A percentile compares a stretch with the other conserved stretches of the same genome.
Evolutionary conservation across 2,329 filamentous ascomycete genomes (phyloP).

Genomic region (Beauveria bassiana): DNA sequence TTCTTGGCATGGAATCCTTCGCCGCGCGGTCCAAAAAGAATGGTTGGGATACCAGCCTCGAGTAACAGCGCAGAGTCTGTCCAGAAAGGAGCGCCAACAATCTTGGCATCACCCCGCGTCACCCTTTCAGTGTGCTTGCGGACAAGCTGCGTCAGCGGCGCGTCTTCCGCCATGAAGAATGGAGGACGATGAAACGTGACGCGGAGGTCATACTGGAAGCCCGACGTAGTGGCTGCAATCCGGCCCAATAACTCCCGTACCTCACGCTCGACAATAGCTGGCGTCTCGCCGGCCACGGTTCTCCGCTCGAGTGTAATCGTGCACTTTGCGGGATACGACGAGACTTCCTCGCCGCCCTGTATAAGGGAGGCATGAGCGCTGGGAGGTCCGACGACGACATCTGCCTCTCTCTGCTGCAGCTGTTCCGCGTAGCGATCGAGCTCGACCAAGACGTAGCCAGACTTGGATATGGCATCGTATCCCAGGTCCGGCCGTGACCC

Average conservation of each 20-base stretch:
- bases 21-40: conserved; percentile 40
- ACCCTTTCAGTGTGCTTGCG: conserved; percentile 20
- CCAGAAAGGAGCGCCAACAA: conserved; percentile 35
- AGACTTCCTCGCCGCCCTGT: conserved; percentile 42
- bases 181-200: conserved; percentile 35
- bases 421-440: conserved; percentile 33
- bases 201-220: conserved; percentile 33
- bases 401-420: conserved; percentile 22
- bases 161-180: conserved; percentile 30
- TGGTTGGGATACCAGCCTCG: conserved; percentile 34
- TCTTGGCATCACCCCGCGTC: conserved; percentile 19
- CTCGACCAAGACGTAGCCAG: conserved; percentile 38
- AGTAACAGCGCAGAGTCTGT: conserved; percentile 42
- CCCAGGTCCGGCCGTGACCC: conserved; percentile 36
- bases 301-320: conserved; percentile 40
- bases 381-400: conserved; percentile 27
- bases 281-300: conserved; percentile 37
- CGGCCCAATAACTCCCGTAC: conserved; percentile 28
- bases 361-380: conserved; percentile 41
- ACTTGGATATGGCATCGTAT: conserved; percentile 40
- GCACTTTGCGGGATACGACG: conserved; percentile 43
- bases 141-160: conserved; percentile 32
- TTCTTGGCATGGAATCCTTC: conserved; percentile 42
- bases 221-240: conserved; percentile 23
- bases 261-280: conserved; percentile 28